phyloP scores from a whole-genome alignment of 106 monocot species.

The Xerophyta viscosa region DNA sequence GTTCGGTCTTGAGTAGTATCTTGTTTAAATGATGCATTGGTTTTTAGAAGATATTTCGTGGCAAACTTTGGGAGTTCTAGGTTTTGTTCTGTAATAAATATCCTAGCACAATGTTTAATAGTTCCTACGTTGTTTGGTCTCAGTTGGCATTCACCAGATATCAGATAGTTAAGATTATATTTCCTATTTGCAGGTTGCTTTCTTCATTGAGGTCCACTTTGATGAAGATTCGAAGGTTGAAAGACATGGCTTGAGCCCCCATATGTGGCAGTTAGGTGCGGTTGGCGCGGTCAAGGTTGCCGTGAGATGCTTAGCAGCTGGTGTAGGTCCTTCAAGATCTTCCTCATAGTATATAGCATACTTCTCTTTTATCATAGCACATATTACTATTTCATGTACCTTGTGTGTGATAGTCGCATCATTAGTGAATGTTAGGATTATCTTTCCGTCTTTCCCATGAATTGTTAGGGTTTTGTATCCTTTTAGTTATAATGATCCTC shows the following conservation, averaged over 20 bases:
- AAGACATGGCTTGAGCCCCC: slow-evolving; percentile 37
- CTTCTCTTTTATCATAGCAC: neutral
- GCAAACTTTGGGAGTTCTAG: no score
- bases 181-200: slow-evolving; percentile 49
- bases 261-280: slow-evolving; percentile 57
- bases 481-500: no score
- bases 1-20: no score
- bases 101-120: neutral
- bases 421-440: neutral
- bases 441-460: no score
- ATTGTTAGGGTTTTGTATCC: no score
- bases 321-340: slow-evolving; percentile 30
- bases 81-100: no score
- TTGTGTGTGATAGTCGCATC: neutral
- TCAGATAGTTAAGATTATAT: neutral
- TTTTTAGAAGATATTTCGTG: no score
- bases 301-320: slow-evolving; percentile 49
- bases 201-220: slow-evolving; percentile 55
- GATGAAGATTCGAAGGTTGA: slow-evolving; percentile 47
- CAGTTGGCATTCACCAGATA: neutral
- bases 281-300: slow-evolving; percentile 89
- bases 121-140: no score
- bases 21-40: no score
- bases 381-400: no score
- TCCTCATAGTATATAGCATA: slow-evolving; percentile 8